Percentiles rank a stretch among this genome's conserved stretches.
These are phyloP conservation scores for Psilocybe tampanensis DNA, from an alignment of 768 basidiomycete species.

Conservation along the genomic window DNA sequence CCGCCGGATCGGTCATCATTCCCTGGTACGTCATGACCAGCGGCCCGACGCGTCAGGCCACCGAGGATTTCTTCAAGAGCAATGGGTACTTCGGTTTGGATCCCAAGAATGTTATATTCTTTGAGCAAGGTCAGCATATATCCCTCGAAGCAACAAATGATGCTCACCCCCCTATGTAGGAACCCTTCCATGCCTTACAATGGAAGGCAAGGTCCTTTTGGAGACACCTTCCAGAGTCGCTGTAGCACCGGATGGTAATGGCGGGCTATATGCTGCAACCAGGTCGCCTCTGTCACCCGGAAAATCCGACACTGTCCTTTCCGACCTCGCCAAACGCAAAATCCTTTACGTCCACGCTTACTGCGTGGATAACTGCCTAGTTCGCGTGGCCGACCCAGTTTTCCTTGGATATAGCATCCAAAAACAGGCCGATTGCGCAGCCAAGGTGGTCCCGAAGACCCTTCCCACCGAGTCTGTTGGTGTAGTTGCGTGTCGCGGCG, in stretches of 20 bases:
- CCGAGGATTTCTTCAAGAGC: constrained; percentile 80
- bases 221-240: constrained; percentile 78
- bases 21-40: constrained; percentile 99
- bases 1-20: constrained; percentile 66
- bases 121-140: constrained; percentile 81
- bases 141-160: not conserved
- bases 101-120: constrained; percentile 82
- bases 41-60: constrained; percentile 88
- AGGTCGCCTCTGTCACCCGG: constrained; percentile 69
- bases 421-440: constrained; percentile 88
- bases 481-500: constrained; percentile 85
- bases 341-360: constrained; percentile 92
- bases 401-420: constrained; percentile 95
- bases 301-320: constrained; percentile 73
- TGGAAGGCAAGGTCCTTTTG: constrained; percentile 92
- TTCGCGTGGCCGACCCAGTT: constrained; percentile 94
- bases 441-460: constrained; percentile 94
- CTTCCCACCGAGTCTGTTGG: constrained; percentile 91
- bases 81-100: constrained; percentile 84
- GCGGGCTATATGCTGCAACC: constrained; percentile 94
- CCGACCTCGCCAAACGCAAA: constrained; percentile 75
- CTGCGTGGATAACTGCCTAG: constrained; percentile 99
- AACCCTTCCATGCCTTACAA: constrained; percentile 90
- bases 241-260: constrained; percentile 98
- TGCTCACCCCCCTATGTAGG: constrained; percentile 49